Evolutionary conservation across 2,329 filamentous ascomycete species (phyloP).

Genomic region (Monilinia fructigena): DNA sequence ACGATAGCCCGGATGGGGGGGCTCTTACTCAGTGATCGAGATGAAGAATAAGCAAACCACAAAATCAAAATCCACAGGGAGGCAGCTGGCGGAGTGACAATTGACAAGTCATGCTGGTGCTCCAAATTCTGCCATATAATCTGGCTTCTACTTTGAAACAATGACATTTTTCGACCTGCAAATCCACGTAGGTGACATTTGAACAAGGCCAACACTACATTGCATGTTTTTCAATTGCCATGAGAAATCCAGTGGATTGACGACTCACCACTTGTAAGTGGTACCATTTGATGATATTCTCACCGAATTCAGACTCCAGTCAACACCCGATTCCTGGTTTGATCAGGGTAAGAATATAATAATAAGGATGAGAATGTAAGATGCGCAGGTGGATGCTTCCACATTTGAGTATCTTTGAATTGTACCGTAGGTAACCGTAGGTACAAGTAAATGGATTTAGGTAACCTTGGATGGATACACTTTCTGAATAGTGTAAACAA

Average conservation of each 20-base stretch:
- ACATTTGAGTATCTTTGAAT: background rate
- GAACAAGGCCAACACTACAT: background rate
- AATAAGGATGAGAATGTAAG: background rate
- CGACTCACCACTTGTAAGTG: background rate
- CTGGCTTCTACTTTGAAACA: too few relatives aligned
- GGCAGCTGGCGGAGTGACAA: background rate
- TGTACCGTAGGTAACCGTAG: too few relatives aligned
- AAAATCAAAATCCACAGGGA: background rate
- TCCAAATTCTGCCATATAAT: background rate
- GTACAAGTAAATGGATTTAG: background rate
- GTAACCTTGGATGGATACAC: background rate
- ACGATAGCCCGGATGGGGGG: background rate
- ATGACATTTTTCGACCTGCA: background rate
- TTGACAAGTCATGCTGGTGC: background rate
- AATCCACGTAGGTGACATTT: slow-evolving; percentile 2
- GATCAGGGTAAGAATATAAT: background rate
- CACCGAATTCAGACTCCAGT: background rate
- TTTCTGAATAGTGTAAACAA: background rate
- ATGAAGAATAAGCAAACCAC: background rate
- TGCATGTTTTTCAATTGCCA: background rate
- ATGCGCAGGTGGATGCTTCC: background rate
- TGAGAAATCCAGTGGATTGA: background rate
- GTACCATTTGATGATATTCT: background rate
- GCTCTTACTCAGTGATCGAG: background rate
- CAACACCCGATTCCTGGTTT: background rate